Percentiles rank a stretch among this genome's conserved stretches.
Evolutionary conservation across 164 flowering plant species (phyloP).

Genomic region (Protea cynaroides): DNA sequence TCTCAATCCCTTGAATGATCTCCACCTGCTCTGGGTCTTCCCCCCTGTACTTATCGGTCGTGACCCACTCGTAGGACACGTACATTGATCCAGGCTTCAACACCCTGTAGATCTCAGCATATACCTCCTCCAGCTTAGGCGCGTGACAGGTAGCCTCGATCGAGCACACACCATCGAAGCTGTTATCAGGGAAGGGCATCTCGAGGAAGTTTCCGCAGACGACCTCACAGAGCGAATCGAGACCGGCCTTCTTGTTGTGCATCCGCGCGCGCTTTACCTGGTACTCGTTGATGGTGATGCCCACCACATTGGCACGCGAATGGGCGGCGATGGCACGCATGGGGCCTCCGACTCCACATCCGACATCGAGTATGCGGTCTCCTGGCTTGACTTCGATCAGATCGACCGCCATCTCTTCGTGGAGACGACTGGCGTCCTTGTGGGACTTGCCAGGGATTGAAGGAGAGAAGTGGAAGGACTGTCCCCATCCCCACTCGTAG

Average conservation of each 20-base stretch:
- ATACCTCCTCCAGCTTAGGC: constrained; percentile 63
- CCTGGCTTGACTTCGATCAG: no score
- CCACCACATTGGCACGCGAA: constrained; percentile 50
- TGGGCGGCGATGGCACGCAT: constrained; percentile 75
- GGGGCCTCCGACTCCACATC: constrained; percentile 75
- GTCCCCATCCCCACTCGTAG: no score
- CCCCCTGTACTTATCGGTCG: constrained; percentile 1
- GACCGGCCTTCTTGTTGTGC: constrained; percentile 62
- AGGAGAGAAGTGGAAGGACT: no score
- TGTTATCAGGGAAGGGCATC: constrained; percentile 56
- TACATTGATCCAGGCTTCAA: constrained; percentile 58
- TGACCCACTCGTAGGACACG: constrained; percentile 73
- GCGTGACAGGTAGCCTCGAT: constrained; percentile 78
- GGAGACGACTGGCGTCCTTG: constrained; percentile 56
- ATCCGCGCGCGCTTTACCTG: constrained; percentile 52
- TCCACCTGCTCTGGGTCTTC: no score
- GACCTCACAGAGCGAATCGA: constrained; percentile 57
- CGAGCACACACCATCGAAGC: constrained; percentile 68
- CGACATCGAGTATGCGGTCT: constrained; percentile 42
- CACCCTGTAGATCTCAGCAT: constrained; percentile 59
- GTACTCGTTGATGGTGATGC: constrained; percentile 76
- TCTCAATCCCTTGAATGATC: no score
- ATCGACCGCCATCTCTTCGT: constrained; percentile 69
- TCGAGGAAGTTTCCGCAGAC: constrained; percentile 61
- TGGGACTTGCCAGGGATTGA: constrained; percentile 52